Percentiles rank a stretch among this genome's conserved stretches.
phyloP scores from a whole-genome alignment of 2,329 filamentous ascomycete species.

The Phialocephala subalpina region DNA sequence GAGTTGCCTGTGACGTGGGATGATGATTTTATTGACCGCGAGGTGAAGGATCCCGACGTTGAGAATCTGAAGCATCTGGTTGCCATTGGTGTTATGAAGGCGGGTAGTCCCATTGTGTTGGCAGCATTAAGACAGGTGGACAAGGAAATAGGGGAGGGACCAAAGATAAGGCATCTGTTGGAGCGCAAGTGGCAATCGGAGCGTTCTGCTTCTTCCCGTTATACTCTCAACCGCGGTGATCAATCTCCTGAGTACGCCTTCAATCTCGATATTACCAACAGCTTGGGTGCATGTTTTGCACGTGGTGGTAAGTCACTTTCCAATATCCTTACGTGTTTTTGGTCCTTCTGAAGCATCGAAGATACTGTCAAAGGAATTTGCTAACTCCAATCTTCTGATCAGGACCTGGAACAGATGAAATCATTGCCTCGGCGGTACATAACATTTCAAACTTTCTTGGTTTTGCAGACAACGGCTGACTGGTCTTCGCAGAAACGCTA shows the following conservation, averaged over 20 bases:
- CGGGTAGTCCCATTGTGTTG: neutral
- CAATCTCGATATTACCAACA: neutral
- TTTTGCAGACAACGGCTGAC: neutral
- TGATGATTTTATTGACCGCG: neutral
- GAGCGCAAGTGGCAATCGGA: neutral
- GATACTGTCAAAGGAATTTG: too few species aligned
- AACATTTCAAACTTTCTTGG: neutral
- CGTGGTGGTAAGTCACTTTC: too few species aligned
- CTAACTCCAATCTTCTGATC: neutral
- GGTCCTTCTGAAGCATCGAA: too few species aligned
- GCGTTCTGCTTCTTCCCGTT: neutral
- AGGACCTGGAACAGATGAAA: neutral
- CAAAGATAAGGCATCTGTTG: neutral
- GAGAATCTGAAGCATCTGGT: neutral
- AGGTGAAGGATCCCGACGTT: neutral
- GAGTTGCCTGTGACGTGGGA: neutral
- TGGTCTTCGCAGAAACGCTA: neutral
- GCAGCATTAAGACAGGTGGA: neutral
- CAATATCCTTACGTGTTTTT: too few species aligned
- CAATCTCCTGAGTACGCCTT: neutral
- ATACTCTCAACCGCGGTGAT: neutral
- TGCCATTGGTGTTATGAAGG: neutral
- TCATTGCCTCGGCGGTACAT: neutral
- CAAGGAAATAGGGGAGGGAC: neutral
- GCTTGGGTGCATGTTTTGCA: neutral